Percentiles rank a stretch among this genome's conserved stretches.
These are phyloP conservation scores for Clitoria ternatea DNA, from an alignment of 306 rosid species.

Conservation along the genomic window DNA sequence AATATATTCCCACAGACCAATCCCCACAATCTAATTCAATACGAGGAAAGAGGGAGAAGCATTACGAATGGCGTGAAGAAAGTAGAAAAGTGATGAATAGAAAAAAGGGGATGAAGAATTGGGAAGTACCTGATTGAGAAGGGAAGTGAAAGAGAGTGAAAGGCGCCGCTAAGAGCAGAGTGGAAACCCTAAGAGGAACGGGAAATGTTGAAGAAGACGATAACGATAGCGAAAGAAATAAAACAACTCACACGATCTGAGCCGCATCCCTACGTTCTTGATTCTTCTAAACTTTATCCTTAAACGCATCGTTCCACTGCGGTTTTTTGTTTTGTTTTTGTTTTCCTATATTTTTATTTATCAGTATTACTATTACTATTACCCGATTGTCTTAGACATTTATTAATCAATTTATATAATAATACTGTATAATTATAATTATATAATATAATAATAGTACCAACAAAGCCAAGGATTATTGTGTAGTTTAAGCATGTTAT, in stretches of 20 bases:
- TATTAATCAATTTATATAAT: too few relatives aligned
- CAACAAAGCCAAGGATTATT: too few relatives aligned
- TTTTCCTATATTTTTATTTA: too few relatives aligned
- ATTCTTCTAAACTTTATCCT: slow-evolving; percentile 23
- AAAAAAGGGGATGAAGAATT: background rate
- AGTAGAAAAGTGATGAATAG: background rate
- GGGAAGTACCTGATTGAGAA: background rate
- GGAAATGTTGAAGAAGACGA: background rate
- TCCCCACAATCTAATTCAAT: background rate
- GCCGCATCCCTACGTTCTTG: slow-evolving; percentile 30
- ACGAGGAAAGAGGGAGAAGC: background rate
- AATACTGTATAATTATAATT: too few relatives aligned
- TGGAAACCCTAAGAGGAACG: slow-evolving; percentile 26
- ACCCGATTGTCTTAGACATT: too few relatives aligned
- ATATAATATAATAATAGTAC: too few relatives aligned
- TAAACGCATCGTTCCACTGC: slow-evolving; percentile 23
- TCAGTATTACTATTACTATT: too few relatives aligned
- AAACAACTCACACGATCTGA: slow-evolving; percentile 17
- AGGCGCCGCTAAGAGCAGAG: slow-evolving; percentile 19
- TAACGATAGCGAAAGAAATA: background rate
- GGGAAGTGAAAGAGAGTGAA: background rate
- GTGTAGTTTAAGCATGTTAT: too few relatives aligned
- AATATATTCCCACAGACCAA: background rate
- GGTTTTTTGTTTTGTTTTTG: background rate
- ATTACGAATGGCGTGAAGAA: background rate